A percentile compares a stretch with the other conserved stretches of the same genome.
These are phyloP conservation scores for Myxozyma neglecta DNA, from an alignment of 805 yeast species.

Conservation along the genomic window DNA sequence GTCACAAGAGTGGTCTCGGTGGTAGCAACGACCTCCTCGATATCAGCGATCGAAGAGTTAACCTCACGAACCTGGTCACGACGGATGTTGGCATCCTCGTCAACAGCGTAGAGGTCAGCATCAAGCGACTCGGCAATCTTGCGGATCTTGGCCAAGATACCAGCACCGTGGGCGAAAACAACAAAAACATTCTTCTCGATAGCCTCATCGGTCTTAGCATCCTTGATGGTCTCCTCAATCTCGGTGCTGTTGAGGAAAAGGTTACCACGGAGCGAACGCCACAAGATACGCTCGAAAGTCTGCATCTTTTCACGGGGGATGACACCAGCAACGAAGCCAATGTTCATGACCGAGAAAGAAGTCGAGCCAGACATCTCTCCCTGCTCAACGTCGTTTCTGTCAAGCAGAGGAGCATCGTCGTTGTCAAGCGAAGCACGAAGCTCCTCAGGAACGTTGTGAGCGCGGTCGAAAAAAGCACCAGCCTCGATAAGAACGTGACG, in stretches of 20 bases:
- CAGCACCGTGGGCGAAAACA: slow-evolving; percentile 86
- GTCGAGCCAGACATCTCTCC: slow-evolving; percentile 24
- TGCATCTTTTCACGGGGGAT: slow-evolving; percentile 69
- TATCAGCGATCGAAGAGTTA: slow-evolving; percentile 52
- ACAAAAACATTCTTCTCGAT: slow-evolving; percentile 80
- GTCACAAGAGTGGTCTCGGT: slow-evolving; percentile 69
- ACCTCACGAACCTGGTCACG: slow-evolving; percentile 43
- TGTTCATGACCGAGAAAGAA: slow-evolving; percentile 37
- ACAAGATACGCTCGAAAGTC: slow-evolving; percentile 74
- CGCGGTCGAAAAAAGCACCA: slow-evolving; percentile 47
- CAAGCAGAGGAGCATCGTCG: slow-evolving; percentile 43
- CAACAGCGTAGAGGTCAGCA: slow-evolving; percentile 70
- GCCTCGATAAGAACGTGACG: slow-evolving; percentile 60
- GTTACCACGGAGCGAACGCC: slow-evolving; percentile 94
- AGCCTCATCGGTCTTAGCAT: slow-evolving; percentile 54
- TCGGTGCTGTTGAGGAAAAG: slow-evolving; percentile 73
- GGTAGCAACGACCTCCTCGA: slow-evolving; percentile 60
- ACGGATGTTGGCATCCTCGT: slow-evolving; percentile 46
- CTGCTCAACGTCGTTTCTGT: slow-evolving; percentile 40
- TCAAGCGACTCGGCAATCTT: slow-evolving; percentile 89
- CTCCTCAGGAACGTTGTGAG: slow-evolving; percentile 37
- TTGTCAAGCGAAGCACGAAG: slow-evolving; percentile 41
- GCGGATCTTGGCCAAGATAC: slow-evolving; percentile 67
- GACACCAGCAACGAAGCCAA: slow-evolving; percentile 74
- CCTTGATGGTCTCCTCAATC: slow-evolving; percentile 67